Percentiles rank a stretch among this genome's conserved stretches.
Evolutionary conservation across 495 filamentous ascomycete genomes (phyloP).

Genomic region (Platismatia glauca): DNA sequence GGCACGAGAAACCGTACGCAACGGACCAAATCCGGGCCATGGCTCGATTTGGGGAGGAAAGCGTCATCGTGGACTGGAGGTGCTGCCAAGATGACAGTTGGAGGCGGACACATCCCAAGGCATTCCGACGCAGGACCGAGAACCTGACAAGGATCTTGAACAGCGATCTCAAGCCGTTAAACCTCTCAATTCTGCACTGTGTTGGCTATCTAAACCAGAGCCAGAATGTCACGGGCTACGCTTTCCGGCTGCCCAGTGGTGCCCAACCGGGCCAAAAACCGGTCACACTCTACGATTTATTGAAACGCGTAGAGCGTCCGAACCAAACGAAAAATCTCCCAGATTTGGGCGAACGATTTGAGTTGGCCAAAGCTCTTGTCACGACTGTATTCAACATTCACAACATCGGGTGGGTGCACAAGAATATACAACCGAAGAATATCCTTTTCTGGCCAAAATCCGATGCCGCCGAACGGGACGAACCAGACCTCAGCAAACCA

Average conservation of each 20-base stretch:
- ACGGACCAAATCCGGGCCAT: slow-evolving; percentile 21
- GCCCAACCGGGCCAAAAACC: slow-evolving; percentile 14
- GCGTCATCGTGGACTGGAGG: slow-evolving; percentile 25
- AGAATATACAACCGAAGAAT: slow-evolving; percentile 31
- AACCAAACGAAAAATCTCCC: slow-evolving; percentile 12
- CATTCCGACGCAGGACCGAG: slow-evolving; percentile 19
- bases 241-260: slow-evolving; percentile 17
- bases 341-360: slow-evolving; percentile 27
- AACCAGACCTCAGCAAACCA: slow-evolving; percentile 23
- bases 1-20: slow-evolving; percentile 17
- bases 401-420: slow-evolving; percentile 35
- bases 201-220: slow-evolving; percentile 22
- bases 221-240: slow-evolving; percentile 20
- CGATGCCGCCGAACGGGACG: not conserved
- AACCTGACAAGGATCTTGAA: slow-evolving; percentile 25
- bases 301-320: slow-evolving; percentile 2
- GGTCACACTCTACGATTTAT: slow-evolving; percentile 15
- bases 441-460: slow-evolving; percentile 30
- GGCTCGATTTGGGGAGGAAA: slow-evolving; percentile 19
- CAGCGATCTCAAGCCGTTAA: slow-evolving; percentile 21
- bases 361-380: slow-evolving; percentile 26
- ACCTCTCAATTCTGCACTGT: slow-evolving; percentile 22
- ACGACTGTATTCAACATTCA: slow-evolving; percentile 32
- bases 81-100: slow-evolving; percentile 23
- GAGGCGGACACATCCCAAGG: slow-evolving; percentile 18